These are phyloP conservation scores for Acacia acuminata DNA, from an alignment of 306 rosid genomes.

Conservation along the genomic window DNA sequence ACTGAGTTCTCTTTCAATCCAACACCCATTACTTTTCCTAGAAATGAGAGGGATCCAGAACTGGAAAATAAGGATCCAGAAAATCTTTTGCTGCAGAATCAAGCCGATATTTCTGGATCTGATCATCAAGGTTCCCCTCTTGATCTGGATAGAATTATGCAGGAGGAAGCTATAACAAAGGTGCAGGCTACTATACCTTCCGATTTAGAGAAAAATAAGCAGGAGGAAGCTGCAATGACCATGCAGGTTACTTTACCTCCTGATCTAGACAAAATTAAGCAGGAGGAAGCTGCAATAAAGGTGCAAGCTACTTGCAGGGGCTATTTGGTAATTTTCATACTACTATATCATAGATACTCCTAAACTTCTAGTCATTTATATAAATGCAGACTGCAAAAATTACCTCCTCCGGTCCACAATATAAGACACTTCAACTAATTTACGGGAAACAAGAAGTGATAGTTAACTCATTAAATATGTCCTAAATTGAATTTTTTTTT, in stretches of 20 bases:
- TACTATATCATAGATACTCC: background rate
- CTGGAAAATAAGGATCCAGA: constrained; percentile 48
- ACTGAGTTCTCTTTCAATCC: constrained; percentile 46
- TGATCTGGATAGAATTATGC: constrained; percentile 59
- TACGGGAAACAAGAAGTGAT: no score
- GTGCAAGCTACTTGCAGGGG: constrained; percentile 41
- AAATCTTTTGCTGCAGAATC: constrained; percentile 41
- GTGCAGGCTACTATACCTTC: constrained; percentile 65
- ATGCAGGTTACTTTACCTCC: constrained; percentile 67
- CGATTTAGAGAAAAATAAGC: constrained; percentile 46
- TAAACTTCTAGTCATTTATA: background rate
- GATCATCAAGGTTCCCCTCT: constrained; percentile 42
- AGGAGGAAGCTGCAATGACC: constrained; percentile 69
- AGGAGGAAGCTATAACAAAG: constrained; percentile 68
- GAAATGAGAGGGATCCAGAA: constrained; percentile 42
- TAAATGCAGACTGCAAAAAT: background rate
- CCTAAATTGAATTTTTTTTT: no score
- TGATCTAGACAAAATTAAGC: background rate
- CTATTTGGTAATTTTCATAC: constrained; percentile 61
- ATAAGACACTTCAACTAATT: no score
- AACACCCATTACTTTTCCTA: constrained; percentile 26
- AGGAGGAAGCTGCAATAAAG: background rate
- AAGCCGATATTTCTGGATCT: constrained; percentile 48
- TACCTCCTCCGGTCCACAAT: no score
- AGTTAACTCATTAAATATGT: no score